Conservation (phyloP, 495 filamentous ascomycete species). For the Trypethelium eluteriae region DNA sequence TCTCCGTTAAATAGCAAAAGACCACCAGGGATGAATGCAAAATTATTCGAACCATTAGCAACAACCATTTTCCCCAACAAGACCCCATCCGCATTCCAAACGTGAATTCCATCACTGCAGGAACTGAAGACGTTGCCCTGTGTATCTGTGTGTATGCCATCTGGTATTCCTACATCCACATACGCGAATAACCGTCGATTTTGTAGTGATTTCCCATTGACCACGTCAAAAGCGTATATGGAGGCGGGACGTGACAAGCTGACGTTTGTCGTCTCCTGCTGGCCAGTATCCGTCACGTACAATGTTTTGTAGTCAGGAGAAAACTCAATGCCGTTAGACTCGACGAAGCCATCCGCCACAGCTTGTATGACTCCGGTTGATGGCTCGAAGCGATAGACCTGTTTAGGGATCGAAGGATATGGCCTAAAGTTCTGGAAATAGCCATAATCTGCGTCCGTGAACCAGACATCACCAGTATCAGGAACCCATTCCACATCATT, state of each 20-base stretch:
- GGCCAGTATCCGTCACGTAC: conserved; percentile 43
- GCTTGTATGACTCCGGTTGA: conserved; percentile 40
- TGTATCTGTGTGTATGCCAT: conserved; percentile 27
- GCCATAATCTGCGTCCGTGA: conserved; percentile 31
- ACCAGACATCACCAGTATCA: conserved; percentile 25
- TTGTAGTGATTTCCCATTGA: conserved; percentile 23
- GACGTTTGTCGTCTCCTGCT: conserved; percentile 20
- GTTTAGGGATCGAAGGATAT: conserved; percentile 29
- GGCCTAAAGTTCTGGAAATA: conserved; percentile 35
- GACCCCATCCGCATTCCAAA: conserved; percentile 25
- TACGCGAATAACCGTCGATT: conserved; percentile 34
- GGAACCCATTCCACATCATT: conserved; percentile 24
- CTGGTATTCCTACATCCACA: conserved; percentile 29
- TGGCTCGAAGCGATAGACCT: conserved; percentile 49
- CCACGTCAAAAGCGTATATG: conserved; percentile 34
- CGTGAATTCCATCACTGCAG: conserved; percentile 23
- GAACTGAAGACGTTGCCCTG: conserved; percentile 25
- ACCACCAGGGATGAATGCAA: conserved; percentile 32
- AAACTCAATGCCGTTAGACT: conserved; percentile 44
- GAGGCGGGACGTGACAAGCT: conserved; percentile 31
- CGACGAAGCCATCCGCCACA: conserved; percentile 46
- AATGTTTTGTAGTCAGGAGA: conserved; percentile 42
- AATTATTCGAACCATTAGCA: conserved; percentile 29
- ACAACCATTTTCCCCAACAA: conserved; percentile 26
- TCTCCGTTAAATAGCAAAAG: conserved; percentile 21